Percentiles rank a stretch among this genome's conserved stretches.
Conservation (phyloP, 106 monocot genomes). For the Phalaenopsis aphrodite region DNA sequence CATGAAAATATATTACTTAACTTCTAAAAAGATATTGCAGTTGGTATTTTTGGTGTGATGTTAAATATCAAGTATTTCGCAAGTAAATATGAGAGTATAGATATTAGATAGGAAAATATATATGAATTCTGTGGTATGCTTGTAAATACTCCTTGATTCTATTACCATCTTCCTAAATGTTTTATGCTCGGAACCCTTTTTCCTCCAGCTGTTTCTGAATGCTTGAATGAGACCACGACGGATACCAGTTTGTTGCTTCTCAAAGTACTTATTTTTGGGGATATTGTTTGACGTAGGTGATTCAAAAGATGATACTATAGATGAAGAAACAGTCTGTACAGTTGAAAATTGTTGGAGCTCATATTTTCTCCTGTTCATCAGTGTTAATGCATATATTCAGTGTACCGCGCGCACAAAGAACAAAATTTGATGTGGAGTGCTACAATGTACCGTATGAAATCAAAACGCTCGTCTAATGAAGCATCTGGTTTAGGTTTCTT, state of each 20-base stretch:
- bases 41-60: no score
- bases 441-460: conserved; percentile 59
- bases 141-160: no score
- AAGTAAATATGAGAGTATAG: no score
- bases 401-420: not conserved
- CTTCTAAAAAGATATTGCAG: no score
- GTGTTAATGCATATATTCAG: not conserved
- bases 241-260: conserved; percentile 49
- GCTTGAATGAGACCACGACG: conserved; percentile 42
- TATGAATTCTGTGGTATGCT: no score
- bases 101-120: no score
- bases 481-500: conserved; percentile 61
- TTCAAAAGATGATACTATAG: not conserved
- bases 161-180: conserved; percentile 46
- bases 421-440: not conserved
- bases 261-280: conserved; percentile 26
- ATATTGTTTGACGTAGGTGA: conserved; percentile 1
- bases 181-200: conserved; percentile 58
- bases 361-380: conserved; percentile 2
- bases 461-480: conserved; percentile 50
- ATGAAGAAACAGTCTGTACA: not conserved
- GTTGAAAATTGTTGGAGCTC: conserved; percentile 1
- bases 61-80: no score
- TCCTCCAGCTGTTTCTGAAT: conserved; percentile 76
- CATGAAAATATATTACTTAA: no score